A percentile compares a stretch with the other conserved stretches of the same genome.
Evolutionary conservation across 257 asterid species (phyloP).

Genomic region (Plantago ovata): DNA sequence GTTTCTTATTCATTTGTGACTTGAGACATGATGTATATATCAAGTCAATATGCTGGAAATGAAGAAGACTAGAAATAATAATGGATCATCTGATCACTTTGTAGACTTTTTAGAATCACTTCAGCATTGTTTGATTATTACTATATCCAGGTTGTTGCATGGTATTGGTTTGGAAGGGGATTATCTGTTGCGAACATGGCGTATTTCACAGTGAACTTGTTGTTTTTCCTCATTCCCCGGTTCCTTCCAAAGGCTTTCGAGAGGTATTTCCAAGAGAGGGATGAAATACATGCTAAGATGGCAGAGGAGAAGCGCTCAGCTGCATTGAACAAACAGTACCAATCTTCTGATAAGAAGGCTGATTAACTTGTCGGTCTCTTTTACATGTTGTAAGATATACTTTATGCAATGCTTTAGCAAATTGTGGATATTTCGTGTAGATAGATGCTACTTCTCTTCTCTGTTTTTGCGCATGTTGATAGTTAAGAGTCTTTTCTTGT

Average conservation of each 20-base stretch:
- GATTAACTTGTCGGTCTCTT: constrained; percentile 19
- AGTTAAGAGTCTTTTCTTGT: not conserved
- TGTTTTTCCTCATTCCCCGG: constrained; percentile 66
- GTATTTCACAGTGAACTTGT: constrained; percentile 49
- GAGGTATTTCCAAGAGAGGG: constrained; percentile 53
- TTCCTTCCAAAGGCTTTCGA: constrained; percentile 82
- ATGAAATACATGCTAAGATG: constrained; percentile 44
- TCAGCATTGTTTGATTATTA: too few relatives aligned
- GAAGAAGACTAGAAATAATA: too few relatives aligned
- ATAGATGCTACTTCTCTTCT: not conserved
- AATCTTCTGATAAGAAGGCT: constrained; percentile 34
- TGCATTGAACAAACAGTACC: constrained; percentile 19
- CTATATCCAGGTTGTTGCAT: constrained; percentile 44
- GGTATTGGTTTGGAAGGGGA: constrained; percentile 82
- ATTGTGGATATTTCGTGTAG: not conserved
- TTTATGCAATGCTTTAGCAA: not conserved
- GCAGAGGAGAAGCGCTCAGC: constrained; percentile 45
- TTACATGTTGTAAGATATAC: not conserved
- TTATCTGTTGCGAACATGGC: constrained; percentile 49
- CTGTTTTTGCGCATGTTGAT: not conserved
- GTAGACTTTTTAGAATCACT: too few relatives aligned
- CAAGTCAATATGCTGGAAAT: too few relatives aligned
- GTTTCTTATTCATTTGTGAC: too few relatives aligned
- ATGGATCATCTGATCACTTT: too few relatives aligned
- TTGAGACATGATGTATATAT: too few relatives aligned